A percentile compares a stretch with the other conserved stretches of the same genome.
phyloP scores from a whole-genome alignment of 176 grass and related monocot genomes.

The Zea mays region DNA sequence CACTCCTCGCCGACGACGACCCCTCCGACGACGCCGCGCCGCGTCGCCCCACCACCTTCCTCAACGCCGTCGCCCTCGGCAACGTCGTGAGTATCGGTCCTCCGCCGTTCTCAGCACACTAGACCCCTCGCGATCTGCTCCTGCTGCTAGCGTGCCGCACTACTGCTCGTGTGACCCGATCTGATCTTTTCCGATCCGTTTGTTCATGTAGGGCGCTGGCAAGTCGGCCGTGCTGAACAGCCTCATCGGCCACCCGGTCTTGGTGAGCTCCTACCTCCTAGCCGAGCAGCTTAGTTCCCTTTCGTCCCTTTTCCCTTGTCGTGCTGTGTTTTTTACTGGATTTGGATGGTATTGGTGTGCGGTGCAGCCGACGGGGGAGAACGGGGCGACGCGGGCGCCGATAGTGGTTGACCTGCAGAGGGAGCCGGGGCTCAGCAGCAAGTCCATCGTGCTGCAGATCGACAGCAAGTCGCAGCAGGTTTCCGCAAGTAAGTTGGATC shows the following conservation, averaged over 20 bases:
- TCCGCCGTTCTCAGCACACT: background rate
- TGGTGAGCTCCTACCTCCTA: conserved; percentile 50
- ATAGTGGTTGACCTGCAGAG: conserved; percentile 81
- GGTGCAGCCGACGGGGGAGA: conserved; percentile 93
- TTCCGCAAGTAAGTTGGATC: conserved; percentile 75
- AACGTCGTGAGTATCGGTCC: conserved; percentile 70
- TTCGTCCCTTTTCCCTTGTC: background rate
- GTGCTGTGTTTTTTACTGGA: conserved; percentile 25
- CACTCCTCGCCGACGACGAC: conserved; percentile 93
- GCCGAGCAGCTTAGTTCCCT: background rate
- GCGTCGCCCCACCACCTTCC: conserved; percentile 72
- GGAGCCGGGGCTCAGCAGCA: conserved; percentile 72
- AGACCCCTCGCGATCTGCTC: conserved; percentile 32
- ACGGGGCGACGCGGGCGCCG: conserved; percentile 84
- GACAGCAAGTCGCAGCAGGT: conserved; percentile 94
- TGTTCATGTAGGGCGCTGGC: conserved; percentile 64
- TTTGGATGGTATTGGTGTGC: conserved; percentile 21
- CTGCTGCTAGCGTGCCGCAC: background rate
- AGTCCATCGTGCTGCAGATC: conserved; percentile 87
- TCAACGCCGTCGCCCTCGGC: conserved; percentile 87
- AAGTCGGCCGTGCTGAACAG: conserved; percentile 94
- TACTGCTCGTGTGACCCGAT: conserved; percentile 27
- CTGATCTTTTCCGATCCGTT: conserved; percentile 33
- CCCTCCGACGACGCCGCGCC: conserved; percentile 55
- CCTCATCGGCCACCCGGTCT: conserved; percentile 84